phyloP scores from a whole-genome alignment of 192 early-diverging fungal species.

The Mortierella claussenii region DNA sequence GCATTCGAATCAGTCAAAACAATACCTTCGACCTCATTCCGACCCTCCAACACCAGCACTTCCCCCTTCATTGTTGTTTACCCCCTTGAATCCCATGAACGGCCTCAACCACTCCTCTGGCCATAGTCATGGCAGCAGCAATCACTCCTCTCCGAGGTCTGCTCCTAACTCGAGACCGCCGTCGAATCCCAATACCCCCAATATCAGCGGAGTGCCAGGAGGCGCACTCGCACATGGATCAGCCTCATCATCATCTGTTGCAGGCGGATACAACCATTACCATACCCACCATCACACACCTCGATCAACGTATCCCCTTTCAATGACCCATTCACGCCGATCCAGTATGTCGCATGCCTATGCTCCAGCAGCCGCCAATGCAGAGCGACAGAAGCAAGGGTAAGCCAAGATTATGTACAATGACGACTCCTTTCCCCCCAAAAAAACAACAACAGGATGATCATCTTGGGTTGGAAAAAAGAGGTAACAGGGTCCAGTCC shows the following conservation, averaged over 20 bases:
- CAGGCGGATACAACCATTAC: conserved; percentile 25
- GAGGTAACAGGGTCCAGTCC: too few species aligned
- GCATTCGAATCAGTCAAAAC: neutral
- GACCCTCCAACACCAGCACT: conserved; percentile 15
- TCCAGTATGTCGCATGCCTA: conserved; percentile 18
- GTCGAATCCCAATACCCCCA: conserved; percentile 21
- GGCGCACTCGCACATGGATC: too few species aligned
- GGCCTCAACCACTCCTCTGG: too few species aligned
- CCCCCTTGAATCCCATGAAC: too few species aligned
- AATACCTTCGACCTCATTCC: conserved; percentile 6
- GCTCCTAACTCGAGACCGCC: conserved; percentile 4
- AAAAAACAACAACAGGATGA: too few species aligned
- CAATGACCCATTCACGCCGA: conserved; percentile 31
- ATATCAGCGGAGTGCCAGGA: neutral
- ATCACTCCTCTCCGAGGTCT: neutral
- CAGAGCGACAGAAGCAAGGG: conserved; percentile 26
- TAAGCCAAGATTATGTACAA: conserved; percentile 4
- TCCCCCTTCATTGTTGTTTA: neutral
- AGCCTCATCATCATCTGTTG: too few species aligned
- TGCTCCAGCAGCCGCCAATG: neutral
- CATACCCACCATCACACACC: conserved; percentile 36
- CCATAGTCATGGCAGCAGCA: conserved; percentile 4
- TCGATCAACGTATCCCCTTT: conserved; percentile 22
- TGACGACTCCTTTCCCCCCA: too few species aligned
- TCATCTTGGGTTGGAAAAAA: too few species aligned